Percentiles rank a stretch among this genome's conserved stretches.
Evolutionary conservation across 768 basidiomycete genomes (phyloP).

Genomic region (Dacryopinax spathularia): DNA sequence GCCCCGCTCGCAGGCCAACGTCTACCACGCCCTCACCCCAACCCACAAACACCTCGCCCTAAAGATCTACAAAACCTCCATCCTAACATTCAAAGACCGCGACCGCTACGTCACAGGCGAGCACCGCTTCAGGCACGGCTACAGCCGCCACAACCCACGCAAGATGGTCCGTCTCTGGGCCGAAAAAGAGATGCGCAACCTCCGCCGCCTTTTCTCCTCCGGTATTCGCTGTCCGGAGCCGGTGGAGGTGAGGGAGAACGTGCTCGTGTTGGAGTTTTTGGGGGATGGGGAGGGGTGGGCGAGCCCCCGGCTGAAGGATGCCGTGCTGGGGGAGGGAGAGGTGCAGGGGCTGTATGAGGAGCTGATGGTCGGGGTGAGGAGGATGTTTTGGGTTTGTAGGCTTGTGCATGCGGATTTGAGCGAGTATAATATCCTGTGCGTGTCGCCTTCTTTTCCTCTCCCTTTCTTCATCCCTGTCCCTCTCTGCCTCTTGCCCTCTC

Average conservation of each 20-base stretch:
- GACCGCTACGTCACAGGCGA: constrained; percentile 94
- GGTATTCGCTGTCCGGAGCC: constrained; percentile 81
- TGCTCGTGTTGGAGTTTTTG: constrained; percentile 88
- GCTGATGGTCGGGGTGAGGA: constrained; percentile 62
- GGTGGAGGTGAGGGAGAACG: constrained; percentile 87
- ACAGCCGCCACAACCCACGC: constrained; percentile 69
- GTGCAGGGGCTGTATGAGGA: constrained; percentile 57
- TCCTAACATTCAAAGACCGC: constrained; percentile 93
- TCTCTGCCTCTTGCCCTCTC: background rate
- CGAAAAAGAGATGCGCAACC: constrained; percentile 96
- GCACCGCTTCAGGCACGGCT: constrained; percentile 79
- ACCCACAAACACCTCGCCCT: constrained; percentile 57
- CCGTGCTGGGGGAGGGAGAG: constrained; percentile 38
- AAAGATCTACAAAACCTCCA: constrained; percentile 98
- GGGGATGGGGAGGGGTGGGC: constrained; percentile 78
- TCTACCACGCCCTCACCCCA: constrained; percentile 72
- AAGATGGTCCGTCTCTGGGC: constrained; percentile 99
- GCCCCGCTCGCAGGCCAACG: constrained; percentile 59
- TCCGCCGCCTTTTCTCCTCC: constrained; percentile 68
- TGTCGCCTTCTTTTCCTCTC: background rate
- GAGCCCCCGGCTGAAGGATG: constrained; percentile 87
- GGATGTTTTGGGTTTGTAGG: constrained; percentile 78
- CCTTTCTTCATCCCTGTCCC: constrained; percentile 1
- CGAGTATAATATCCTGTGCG: constrained; percentile 91
- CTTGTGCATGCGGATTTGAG: constrained; percentile 96